A percentile compares a stretch with the other conserved stretches of the same genome.
phyloP scores from a whole-genome alignment of 2,329 filamentous ascomycete species.

The Hymenoscyphus scutula region DNA sequence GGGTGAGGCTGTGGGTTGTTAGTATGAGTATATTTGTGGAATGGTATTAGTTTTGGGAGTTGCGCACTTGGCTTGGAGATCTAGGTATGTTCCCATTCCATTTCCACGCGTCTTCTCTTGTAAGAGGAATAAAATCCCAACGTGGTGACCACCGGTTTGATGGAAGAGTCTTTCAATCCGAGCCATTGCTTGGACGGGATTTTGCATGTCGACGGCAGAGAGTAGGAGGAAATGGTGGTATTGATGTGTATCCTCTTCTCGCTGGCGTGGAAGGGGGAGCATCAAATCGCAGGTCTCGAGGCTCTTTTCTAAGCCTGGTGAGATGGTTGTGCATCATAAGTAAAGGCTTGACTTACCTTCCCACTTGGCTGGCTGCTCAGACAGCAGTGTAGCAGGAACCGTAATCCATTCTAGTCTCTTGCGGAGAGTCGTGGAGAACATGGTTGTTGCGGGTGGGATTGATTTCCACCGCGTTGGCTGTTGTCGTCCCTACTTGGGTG shows the following conservation, averaged over 20 bases:
- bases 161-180: slow-evolving; percentile 36
- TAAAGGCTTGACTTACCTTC: slow-evolving; percentile 26
- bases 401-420: slow-evolving; percentile 33
- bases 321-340: neutral
- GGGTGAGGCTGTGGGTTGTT: slow-evolving; percentile 27
- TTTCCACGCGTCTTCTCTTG: slow-evolving; percentile 24
- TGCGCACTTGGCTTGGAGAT: slow-evolving; percentile 33
- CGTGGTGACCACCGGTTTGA: slow-evolving; percentile 32
- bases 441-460: slow-evolving; percentile 6
- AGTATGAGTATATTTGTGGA: slow-evolving; percentile 5
- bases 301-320: slow-evolving; percentile 22
- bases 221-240: slow-evolving; percentile 32
- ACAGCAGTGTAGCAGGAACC: slow-evolving; percentile 30
- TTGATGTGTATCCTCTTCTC: slow-evolving; percentile 16
- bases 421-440: slow-evolving; percentile 37
- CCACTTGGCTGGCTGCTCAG: slow-evolving; percentile 31
- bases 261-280: slow-evolving; percentile 25
- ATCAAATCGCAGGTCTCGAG: slow-evolving; percentile 34
- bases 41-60: neutral
- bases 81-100: slow-evolving; percentile 30
- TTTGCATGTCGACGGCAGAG: slow-evolving; percentile 29
- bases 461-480: too few species aligned
- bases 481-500: too few species aligned
- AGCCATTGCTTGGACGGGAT: slow-evolving; percentile 17
- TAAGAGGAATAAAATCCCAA: slow-evolving; percentile 36